These are phyloP conservation scores for Diddensiella transvaalensis DNA, from an alignment of 805 yeast genomes.

Conservation along the genomic window DNA sequence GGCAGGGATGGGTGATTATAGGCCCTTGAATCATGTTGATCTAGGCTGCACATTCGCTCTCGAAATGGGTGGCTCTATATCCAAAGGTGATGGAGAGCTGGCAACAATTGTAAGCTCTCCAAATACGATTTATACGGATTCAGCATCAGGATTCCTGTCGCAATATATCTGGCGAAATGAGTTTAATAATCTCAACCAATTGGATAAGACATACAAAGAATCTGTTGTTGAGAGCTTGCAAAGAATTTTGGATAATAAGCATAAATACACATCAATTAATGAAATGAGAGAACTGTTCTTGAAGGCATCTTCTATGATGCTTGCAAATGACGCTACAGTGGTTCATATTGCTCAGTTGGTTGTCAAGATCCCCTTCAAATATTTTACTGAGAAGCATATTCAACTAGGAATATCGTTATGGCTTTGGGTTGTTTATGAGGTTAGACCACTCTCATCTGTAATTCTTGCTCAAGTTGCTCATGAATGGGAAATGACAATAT, in stretches of 20 bases:
- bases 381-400: constrained; percentile 57
- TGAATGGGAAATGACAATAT: constrained; percentile 66
- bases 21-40: constrained; percentile 47
- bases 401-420: constrained; percentile 70
- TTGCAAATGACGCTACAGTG: constrained; percentile 22
- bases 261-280: constrained; percentile 24
- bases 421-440: constrained; percentile 71
- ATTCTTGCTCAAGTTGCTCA: constrained; percentile 65
- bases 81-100: constrained; percentile 64
- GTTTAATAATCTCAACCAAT: constrained; percentile 21
- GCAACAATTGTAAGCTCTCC: constrained; percentile 41
- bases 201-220: constrained; percentile 2
- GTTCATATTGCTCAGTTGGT: constrained; percentile 25
- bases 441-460: constrained; percentile 53
- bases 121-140: constrained; percentile 39
- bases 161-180: constrained; percentile 71
- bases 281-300: constrained; percentile 29
- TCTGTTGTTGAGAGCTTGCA: constrained; percentile 21
- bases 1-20: constrained; percentile 41
- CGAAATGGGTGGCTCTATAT: constrained; percentile 74
- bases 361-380: constrained; percentile 58
- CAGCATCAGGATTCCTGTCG: constrained; percentile 69
- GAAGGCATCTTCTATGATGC: constrained; percentile 41
- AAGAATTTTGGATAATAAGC: constrained; percentile 11
- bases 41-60: constrained; percentile 88